These are phyloP conservation scores for Pachysolen tannophilus DNA, from an alignment of 805 yeast genomes.

Conservation along the genomic window DNA sequence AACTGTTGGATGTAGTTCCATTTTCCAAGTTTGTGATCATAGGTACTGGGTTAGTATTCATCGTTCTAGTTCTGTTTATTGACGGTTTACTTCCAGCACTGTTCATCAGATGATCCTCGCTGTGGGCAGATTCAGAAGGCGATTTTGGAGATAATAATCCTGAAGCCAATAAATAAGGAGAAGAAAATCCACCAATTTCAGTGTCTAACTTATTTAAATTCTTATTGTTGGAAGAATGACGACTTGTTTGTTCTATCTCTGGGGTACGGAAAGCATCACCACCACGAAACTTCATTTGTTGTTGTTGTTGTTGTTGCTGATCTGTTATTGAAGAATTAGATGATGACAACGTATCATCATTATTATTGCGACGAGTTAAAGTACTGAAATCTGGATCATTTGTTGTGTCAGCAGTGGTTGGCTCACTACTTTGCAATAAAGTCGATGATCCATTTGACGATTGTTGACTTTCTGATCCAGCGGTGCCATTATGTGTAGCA, in stretches of 20 bases:
- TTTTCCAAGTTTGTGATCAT: slow-evolving; percentile 12
- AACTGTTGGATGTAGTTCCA: slow-evolving; percentile 9
- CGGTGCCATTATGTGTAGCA: not conserved
- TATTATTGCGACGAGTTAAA: too few species aligned
- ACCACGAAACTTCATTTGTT: too few species aligned
- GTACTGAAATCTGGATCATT: too few species aligned
- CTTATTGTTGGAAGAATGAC: not conserved
- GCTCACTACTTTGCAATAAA: not conserved
- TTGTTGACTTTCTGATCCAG: slow-evolving; percentile 5
- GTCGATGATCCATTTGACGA: slow-evolving; percentile 13
- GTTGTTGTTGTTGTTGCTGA: too few species aligned
- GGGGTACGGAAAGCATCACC: too few species aligned
- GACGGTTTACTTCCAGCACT: slow-evolving; percentile 8
- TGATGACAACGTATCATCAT: not conserved
- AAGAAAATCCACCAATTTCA: slow-evolving; percentile 40
- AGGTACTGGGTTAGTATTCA: slow-evolving; percentile 12
- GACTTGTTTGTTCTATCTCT: not conserved
- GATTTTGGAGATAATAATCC: slow-evolving; percentile 49
- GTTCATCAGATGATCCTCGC: slow-evolving; percentile 11
- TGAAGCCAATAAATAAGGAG: slow-evolving; percentile 62
- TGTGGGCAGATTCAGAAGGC: slow-evolving; percentile 8
- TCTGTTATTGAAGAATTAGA: not conserved
- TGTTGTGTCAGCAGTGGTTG: too few species aligned
- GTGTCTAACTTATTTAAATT: slow-evolving; percentile 1
- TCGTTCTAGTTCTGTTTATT: slow-evolving; percentile 8